These are phyloP conservation scores for Filosporella fistucella DNA, from an alignment of 495 filamentous ascomycete species.

Conservation along the genomic window DNA sequence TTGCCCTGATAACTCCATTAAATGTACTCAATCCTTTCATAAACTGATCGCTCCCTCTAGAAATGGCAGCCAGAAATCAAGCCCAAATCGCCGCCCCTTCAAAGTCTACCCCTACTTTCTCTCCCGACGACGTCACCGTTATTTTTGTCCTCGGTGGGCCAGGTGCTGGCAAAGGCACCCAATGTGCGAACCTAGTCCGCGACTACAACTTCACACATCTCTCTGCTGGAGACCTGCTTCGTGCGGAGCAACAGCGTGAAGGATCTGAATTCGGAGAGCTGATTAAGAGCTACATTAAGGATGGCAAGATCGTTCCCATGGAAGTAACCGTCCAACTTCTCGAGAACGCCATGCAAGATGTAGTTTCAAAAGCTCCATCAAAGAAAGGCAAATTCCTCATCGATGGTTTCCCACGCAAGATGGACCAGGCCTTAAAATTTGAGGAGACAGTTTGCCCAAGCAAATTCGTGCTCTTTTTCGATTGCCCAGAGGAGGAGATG, in stretches of 20 bases:
- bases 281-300: constrained; percentile 84
- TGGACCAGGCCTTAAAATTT: constrained; percentile 93
- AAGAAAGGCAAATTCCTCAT: constrained; percentile 67
- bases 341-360: constrained; percentile 82
- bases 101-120: constrained; percentile 69
- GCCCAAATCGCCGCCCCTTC: constrained; percentile 43
- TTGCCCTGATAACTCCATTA: too few species aligned
- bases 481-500: constrained; percentile 88
- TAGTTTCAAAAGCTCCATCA: constrained; percentile 33
- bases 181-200: constrained; percentile 83
- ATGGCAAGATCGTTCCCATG: constrained; percentile 96
- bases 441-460: constrained; percentile 83
- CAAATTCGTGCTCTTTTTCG: constrained; percentile 82
- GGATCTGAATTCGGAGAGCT: constrained; percentile 84
- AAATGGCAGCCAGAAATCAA: constrained; percentile 32
- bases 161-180: constrained; percentile 76
- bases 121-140: constrained; percentile 73
- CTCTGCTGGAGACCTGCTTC: constrained; percentile 87
- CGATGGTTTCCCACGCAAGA: constrained; percentile 93
- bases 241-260: constrained; percentile 83
- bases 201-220: constrained; percentile 92
- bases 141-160: constrained; percentile 82
- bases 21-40: too few species aligned
- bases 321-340: constrained; percentile 93
- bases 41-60: constrained; percentile 18